Evolutionary conservation across 495 filamentous ascomycete species (phyloP).

Genomic region (Aspergillus hancockii): DNA sequence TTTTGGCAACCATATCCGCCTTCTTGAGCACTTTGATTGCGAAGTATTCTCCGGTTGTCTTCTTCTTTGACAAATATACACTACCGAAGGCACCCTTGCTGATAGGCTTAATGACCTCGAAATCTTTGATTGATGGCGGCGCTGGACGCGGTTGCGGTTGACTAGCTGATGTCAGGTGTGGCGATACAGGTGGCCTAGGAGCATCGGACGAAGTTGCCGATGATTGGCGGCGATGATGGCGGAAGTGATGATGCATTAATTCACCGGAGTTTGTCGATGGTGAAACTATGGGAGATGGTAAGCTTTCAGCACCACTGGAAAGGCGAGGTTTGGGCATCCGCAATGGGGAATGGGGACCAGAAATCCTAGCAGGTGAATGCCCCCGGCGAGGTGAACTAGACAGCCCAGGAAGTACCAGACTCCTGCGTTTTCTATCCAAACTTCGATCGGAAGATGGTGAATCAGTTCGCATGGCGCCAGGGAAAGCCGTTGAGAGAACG

Average conservation of each 20-base stretch:
- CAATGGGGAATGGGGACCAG: slow-evolving; percentile 82
- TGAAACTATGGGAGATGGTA: slow-evolving; percentile 85
- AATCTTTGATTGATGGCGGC: slow-evolving; percentile 96
- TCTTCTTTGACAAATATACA: slow-evolving; percentile 97
- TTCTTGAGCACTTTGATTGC: slow-evolving; percentile 99
- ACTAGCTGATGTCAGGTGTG: slow-evolving; percentile 67
- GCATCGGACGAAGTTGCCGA: slow-evolving; percentile 79
- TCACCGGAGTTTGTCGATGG: slow-evolving; percentile 82
- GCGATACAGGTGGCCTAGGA: slow-evolving; percentile 73
- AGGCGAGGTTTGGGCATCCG: slow-evolving; percentile 83
- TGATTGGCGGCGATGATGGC: slow-evolving; percentile 89
- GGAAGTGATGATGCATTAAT: slow-evolving; percentile 57
- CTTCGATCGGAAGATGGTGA: slow-evolving; percentile 88
- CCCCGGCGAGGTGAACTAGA: slow-evolving; percentile 76
- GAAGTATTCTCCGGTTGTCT: slow-evolving; percentile 95
- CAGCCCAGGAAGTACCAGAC: slow-evolving; percentile 73
- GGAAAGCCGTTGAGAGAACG: slow-evolving; percentile 75
- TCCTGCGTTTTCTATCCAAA: slow-evolving; percentile 80
- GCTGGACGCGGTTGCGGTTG: slow-evolving; percentile 80
- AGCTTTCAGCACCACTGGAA: slow-evolving; percentile 68
- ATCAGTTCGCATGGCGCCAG: slow-evolving; percentile 71
- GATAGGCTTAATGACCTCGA: slow-evolving; percentile 99
- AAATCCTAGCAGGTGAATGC: slow-evolving; percentile 74
- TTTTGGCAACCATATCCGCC: slow-evolving; percentile 99
- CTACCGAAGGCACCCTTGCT: slow-evolving; percentile 99